Percentiles rank a stretch among this genome's conserved stretches.
These are phyloP conservation scores for Quillaja saponaria DNA, from an alignment of 306 rosid genomes.

Conservation along the genomic window DNA sequence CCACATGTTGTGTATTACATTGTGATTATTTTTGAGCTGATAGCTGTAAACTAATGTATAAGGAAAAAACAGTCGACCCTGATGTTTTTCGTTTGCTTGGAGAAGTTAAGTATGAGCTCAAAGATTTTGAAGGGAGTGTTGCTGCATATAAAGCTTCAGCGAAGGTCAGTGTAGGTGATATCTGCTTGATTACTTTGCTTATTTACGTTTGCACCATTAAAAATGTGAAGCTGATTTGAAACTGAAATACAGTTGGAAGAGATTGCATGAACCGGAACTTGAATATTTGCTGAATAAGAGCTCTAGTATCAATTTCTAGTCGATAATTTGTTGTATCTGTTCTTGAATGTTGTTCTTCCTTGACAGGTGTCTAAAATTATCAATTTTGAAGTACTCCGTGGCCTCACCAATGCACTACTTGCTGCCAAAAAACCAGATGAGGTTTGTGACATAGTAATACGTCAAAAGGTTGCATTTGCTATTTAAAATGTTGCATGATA, in stretches of 20 bases:
- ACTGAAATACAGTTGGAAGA: background rate
- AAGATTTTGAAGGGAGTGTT: constrained; percentile 81
- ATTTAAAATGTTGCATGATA: too few relatives aligned
- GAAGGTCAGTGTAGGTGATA: constrained; percentile 55
- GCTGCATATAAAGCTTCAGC: constrained; percentile 72
- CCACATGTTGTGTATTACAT: constrained; percentile 18
- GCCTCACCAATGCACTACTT: constrained; percentile 78
- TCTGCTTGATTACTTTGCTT: background rate
- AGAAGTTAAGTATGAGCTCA: constrained; percentile 74
- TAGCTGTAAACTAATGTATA: constrained; percentile 13
- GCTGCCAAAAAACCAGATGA: constrained; percentile 89
- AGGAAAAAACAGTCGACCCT: constrained; percentile 79
- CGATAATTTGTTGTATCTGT: constrained; percentile 21
- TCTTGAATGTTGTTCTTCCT: constrained; percentile 23
- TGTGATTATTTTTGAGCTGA: constrained; percentile 7
- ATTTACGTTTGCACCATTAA: constrained; percentile 8
- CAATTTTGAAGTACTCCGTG: constrained; percentile 77
- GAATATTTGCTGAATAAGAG: constrained; percentile 11
- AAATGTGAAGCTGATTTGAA: constrained; percentile 2
- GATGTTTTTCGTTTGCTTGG: constrained; percentile 92
- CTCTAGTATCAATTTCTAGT: background rate
- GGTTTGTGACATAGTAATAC: constrained; percentile 70
- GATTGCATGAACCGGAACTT: constrained; percentile 1
- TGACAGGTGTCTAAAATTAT: constrained; percentile 72
- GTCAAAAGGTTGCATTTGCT: too few relatives aligned